phyloP scores from a whole-genome alignment of 495 filamentous ascomycete species.

The Bacidia gigantensis region DNA sequence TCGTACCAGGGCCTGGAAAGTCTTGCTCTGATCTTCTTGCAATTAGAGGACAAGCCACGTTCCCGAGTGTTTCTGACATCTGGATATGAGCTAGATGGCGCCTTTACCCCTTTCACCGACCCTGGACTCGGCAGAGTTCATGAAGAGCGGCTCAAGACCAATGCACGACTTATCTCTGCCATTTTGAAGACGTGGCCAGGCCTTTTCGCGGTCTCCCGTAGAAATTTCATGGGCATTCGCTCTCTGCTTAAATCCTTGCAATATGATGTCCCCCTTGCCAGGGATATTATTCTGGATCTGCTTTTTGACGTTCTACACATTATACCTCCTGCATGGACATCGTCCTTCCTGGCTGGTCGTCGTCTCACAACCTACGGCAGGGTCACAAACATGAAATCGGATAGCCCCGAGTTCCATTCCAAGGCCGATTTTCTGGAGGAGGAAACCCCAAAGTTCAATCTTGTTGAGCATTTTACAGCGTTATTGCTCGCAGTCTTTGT shows the following conservation, averaged over 20 bases:
- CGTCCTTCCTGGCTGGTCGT: slow-evolving; percentile 84
- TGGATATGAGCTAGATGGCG: slow-evolving; percentile 65
- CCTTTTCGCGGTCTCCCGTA: slow-evolving; percentile 71
- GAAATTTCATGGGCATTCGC: slow-evolving; percentile 65
- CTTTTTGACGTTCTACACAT: slow-evolving; percentile 85
- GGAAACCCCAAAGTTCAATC: slow-evolving; percentile 56
- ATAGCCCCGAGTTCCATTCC: slow-evolving; percentile 33
- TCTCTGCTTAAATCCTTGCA: slow-evolving; percentile 72
- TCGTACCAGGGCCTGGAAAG: slow-evolving; percentile 84
- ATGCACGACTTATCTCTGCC: slow-evolving; percentile 71
- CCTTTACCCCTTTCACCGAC: slow-evolving; percentile 84
- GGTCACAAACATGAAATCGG: slow-evolving; percentile 72
- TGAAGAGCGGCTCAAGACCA: slow-evolving; percentile 68
- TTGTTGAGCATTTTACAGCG: slow-evolving; percentile 86
- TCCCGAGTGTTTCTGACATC: slow-evolving; percentile 65
- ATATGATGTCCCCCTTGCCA: slow-evolving; percentile 49
- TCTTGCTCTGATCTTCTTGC: slow-evolving; percentile 69
- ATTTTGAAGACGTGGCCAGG: slow-evolving; percentile 87
- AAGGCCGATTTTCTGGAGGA: slow-evolving; percentile 46
- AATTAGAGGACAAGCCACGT: slow-evolving; percentile 72
- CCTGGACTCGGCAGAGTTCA: slow-evolving; percentile 48
- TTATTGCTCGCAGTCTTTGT: slow-evolving; percentile 78
- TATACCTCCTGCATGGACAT: slow-evolving; percentile 91
- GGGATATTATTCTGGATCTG: slow-evolving; percentile 66
- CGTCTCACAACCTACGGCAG: slow-evolving; percentile 88